Evolutionary conservation across 2,329 filamentous ascomycete species (phyloP).

Genomic region (Sclerotinia subarctica): DNA sequence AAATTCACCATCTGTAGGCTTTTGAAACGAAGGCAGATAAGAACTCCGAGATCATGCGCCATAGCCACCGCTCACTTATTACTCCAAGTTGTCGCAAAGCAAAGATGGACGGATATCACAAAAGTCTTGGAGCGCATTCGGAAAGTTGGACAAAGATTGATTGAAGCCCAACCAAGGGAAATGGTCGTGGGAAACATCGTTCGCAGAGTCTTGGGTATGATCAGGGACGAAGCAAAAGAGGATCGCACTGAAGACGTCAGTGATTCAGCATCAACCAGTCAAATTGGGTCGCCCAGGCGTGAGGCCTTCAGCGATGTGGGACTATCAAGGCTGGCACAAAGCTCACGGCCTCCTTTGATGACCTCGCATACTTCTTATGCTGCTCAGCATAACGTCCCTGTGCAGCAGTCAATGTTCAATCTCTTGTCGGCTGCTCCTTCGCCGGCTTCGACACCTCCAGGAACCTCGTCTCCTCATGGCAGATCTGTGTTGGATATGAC

Average conservation of each 20-base stretch:
- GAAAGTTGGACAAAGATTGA: conserved; percentile 71
- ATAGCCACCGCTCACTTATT: conserved; percentile 88
- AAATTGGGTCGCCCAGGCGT: conserved; percentile 33
- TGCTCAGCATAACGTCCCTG: conserved; percentile 49
- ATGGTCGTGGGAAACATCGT: conserved; percentile 94
- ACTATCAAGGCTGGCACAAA: conserved; percentile 23
- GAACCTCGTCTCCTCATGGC: conserved; percentile 48
- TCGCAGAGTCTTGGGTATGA: conserved; percentile 81
- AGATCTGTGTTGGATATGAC: conserved; percentile 31
- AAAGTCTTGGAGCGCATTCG: conserved; percentile 78
- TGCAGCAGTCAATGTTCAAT: conserved; percentile 76
- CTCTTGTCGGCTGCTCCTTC: conserved; percentile 70
- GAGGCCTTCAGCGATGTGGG: conserved; percentile 26
- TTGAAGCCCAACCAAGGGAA: conserved; percentile 79
- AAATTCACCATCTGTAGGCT: conserved; percentile 48
- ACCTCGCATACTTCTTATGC: conserved; percentile 63
- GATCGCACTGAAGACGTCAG: conserved; percentile 59
- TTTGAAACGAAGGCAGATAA: conserved; percentile 86
- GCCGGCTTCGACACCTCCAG: conserved; percentile 52
- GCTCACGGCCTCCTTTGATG: conserved; percentile 57
- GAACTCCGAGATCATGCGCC: conserved; percentile 82
- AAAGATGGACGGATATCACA: conserved; percentile 72
- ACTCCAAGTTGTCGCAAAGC: conserved; percentile 78
- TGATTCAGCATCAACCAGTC: conserved; percentile 36
- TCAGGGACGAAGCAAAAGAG: conserved; percentile 86